Evolutionary conservation across 2,329 filamentous ascomycete species (phyloP).

Genomic region (Pestalotiopsis sp.): DNA sequence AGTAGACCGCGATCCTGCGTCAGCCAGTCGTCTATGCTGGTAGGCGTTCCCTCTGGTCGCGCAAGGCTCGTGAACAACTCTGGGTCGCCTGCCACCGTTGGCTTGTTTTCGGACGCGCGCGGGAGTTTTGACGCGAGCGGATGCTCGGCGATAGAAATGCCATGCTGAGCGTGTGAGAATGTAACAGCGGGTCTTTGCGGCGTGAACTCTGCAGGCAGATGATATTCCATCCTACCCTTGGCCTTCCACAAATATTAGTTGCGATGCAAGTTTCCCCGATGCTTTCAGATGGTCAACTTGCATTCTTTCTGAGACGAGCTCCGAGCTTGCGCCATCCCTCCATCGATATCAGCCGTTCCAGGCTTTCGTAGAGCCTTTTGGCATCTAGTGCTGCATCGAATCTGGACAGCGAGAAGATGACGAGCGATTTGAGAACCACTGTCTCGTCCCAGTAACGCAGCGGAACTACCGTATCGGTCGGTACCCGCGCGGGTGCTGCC

Average conservation of each 20-base stretch:
- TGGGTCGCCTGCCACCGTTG: constrained; percentile 31
- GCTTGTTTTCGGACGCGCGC: constrained; percentile 23
- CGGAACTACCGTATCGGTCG: constrained; percentile 26
- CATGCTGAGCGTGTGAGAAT: constrained; percentile 39
- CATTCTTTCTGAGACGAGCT: constrained; percentile 15
- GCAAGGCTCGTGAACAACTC: constrained; percentile 28
- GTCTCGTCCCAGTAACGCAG: constrained; percentile 29
- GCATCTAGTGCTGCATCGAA: constrained; percentile 31
- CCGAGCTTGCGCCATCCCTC: constrained; percentile 29
- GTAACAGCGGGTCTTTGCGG: constrained; percentile 42
- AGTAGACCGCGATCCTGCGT: constrained; percentile 46
- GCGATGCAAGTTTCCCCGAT: not conserved
- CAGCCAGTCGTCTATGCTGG: constrained; percentile 41
- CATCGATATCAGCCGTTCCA: constrained; percentile 19
- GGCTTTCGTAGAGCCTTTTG: constrained; percentile 19
- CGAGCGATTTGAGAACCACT: constrained; percentile 22
- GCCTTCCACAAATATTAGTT: constrained; percentile 17
- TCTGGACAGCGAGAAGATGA: constrained; percentile 26
- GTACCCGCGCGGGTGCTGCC: constrained; percentile 13
- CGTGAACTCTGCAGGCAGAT: constrained; percentile 39
- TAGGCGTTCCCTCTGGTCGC: constrained; percentile 26
- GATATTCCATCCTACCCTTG: constrained; percentile 40
- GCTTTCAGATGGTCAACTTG: not conserved
- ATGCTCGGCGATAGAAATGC: constrained; percentile 42
- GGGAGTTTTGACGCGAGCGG: constrained; percentile 41